Evolutionary conservation across 2,329 filamentous ascomycete genomes (phyloP), one percentile per base, ranked within the genome.

Genomic region (Venturiaceae sp.): DNA sequence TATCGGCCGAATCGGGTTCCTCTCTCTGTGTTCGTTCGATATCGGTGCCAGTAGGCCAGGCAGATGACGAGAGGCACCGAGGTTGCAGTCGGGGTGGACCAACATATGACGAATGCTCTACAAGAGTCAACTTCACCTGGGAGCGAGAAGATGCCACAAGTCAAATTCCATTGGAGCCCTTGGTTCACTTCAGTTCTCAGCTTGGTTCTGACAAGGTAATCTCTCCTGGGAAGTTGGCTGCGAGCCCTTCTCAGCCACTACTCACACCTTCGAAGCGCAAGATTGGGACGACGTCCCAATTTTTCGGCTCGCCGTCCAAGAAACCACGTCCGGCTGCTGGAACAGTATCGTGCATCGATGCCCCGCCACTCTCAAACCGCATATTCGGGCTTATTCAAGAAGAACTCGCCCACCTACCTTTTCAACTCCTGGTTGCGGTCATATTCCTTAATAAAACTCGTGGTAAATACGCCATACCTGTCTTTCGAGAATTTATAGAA

Each of bases 301-400:
- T 57, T 21, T 57, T 57, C 23, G 19, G 16, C 7, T n/a, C 55
- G 23, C 39, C 55, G n/a, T 44, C 55, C 5, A 50, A 47, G 23
- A 46, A 50, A 26, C 41, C 55, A 41, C 32, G 58, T 21, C 58
- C 58, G 13, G 32, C 53, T 13, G 32, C 58, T 3, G 58, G 58
- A 9, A 59, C 53, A 13, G 41, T 57, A 16, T 61, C 60, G 37
- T 44, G 50, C 44, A 60, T 61, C 28, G 21, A 47, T 21, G 60
- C 44, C 19, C 60, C 60, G 6, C 54, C 60, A 9, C 37, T 57
- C n/a, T 37, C 28, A 21, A 28, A 36, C 6, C 5, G 9, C 13
- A 47, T 19, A 4, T 96, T 95, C 67, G 91, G 91, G 0, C 79
- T 96, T 1, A 83, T 96, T 37, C 92, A 96, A 69, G 92, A 96